A percentile compares a stretch with the other conserved stretches of the same genome.
Evolutionary conservation across 768 basidiomycete species (phyloP).

Genomic region (Mycena rosella): DNA sequence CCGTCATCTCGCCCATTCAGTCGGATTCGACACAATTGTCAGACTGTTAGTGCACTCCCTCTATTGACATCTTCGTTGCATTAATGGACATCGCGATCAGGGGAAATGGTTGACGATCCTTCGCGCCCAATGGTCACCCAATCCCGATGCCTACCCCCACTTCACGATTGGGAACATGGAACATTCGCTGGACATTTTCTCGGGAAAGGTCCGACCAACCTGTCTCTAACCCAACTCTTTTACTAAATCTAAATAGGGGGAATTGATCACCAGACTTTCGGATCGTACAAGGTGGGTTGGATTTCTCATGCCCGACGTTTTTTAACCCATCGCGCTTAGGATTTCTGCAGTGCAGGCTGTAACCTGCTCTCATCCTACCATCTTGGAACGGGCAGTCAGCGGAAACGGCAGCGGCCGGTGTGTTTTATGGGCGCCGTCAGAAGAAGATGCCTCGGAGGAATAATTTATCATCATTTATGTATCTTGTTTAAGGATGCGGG

Average conservation of each 20-base stretch:
- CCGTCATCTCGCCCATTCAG: slow-evolving; percentile 74
- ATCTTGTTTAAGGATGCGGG: slow-evolving; percentile 24
- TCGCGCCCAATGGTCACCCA: slow-evolving; percentile 82
- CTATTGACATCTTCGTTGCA: background rate
- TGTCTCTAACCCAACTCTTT: background rate
- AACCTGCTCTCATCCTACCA: slow-evolving; percentile 85
- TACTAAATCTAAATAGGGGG: slow-evolving; percentile 62
- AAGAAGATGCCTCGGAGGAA: slow-evolving; percentile 34
- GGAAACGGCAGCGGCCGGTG: slow-evolving; percentile 87
- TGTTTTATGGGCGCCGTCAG: slow-evolving; percentile 77
- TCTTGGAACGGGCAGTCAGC: slow-evolving; percentile 80
- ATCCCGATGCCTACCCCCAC: slow-evolving; percentile 85
- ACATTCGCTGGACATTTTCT: slow-evolving; percentile 80
- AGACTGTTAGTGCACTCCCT: slow-evolving; percentile 68
- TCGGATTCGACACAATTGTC: slow-evolving; percentile 79
- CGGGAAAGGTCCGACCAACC: slow-evolving; percentile 67
- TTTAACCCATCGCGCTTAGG: slow-evolving; percentile 50
- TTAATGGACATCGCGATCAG: slow-evolving; percentile 50
- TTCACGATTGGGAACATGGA: slow-evolving; percentile 90
- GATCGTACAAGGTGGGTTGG: slow-evolving; percentile 65
- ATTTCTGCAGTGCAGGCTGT: slow-evolving; percentile 91
- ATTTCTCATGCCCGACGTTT: background rate
- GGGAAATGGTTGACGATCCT: slow-evolving; percentile 87
- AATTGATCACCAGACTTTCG: slow-evolving; percentile 72
- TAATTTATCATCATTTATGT: background rate